These are phyloP conservation scores for Metarhizium sp. DNA, from an alignment of 2,329 filamentous ascomycete genomes.

Conservation along the genomic window DNA sequence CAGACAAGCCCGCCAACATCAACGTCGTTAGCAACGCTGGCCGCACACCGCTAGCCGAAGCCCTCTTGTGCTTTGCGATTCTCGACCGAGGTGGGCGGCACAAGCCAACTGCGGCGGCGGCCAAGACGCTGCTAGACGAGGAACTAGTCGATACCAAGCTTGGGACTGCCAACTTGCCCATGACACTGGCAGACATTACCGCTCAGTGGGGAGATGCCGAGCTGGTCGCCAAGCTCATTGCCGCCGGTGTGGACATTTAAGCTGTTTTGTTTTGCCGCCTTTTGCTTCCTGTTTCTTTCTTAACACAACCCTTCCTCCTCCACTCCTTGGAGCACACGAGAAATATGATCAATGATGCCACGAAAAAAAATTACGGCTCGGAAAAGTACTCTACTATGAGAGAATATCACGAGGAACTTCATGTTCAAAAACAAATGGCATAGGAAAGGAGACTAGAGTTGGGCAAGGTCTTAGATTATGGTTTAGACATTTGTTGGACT, in stretches of 20 bases:
- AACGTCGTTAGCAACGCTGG: constrained; percentile 10
- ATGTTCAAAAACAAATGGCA: no score
- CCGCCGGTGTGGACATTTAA: neutral
- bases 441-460: no score
- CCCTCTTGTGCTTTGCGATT: constrained; percentile 14
- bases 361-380: no score
- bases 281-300: no score
- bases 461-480: no score
- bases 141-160: neutral
- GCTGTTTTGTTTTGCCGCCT: no score
- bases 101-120: rapidly evolving
- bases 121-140: neutral
- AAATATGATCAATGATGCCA: no score
- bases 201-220: neutral
- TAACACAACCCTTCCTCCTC: no score
- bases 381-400: no score
- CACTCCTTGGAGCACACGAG: no score
- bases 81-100: neutral
- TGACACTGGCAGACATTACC: neutral
- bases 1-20: constrained; percentile 18
- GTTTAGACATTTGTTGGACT: no score
- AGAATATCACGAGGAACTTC: no score
- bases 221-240: neutral
- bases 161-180: neutral
- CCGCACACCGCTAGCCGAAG: constrained; percentile 22